phyloP scores from a whole-genome alignment of 108 stramenopile species.

The Cylindrotheca closterium region DNA sequence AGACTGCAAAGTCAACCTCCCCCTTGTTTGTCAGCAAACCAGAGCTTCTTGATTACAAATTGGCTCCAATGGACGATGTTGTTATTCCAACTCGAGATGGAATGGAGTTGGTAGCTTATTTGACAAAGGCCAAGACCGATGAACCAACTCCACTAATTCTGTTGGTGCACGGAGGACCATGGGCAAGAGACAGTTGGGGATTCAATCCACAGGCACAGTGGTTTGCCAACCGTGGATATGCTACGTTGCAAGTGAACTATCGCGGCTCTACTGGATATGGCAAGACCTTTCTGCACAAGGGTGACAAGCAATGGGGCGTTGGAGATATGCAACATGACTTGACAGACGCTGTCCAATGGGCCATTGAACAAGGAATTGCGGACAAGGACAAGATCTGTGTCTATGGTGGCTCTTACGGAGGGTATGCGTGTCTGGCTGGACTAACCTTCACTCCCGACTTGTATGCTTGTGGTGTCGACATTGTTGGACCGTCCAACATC shows the following conservation, averaged over 20 bases:
- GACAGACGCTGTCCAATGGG: constrained; percentile 56
- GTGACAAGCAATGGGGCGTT: constrained; percentile 65
- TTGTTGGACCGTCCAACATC: constrained; percentile 66
- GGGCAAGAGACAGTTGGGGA: constrained; percentile 59
- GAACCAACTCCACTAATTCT: constrained; percentile 50
- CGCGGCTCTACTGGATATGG: constrained; percentile 66
- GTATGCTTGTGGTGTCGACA: constrained; percentile 65
- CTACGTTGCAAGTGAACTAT: constrained; percentile 59
- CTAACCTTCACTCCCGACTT: constrained; percentile 64
- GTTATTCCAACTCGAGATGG: constrained; percentile 53
- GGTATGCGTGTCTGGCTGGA: constrained; percentile 63
- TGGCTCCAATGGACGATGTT: constrained; percentile 62
- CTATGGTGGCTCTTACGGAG: constrained; percentile 63
- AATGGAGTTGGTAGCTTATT: constrained; percentile 49
- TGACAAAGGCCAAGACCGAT: constrained; percentile 38
- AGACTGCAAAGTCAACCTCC: constrained; percentile 29
- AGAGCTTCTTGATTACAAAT: constrained; percentile 44
- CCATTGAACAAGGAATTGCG: constrained; percentile 57
- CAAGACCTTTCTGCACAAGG: constrained; percentile 58
- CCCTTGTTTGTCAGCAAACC: constrained; percentile 48
- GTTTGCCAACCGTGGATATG: constrained; percentile 67
- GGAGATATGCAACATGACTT: constrained; percentile 70
- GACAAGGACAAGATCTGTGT: constrained; percentile 58
- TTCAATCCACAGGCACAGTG: constrained; percentile 49
- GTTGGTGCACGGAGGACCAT: constrained; percentile 64